Percentiles rank a stretch among this genome's conserved stretches.
Conservation (phyloP, 208 protist species). For the Trypanosoma mega region DNA sequence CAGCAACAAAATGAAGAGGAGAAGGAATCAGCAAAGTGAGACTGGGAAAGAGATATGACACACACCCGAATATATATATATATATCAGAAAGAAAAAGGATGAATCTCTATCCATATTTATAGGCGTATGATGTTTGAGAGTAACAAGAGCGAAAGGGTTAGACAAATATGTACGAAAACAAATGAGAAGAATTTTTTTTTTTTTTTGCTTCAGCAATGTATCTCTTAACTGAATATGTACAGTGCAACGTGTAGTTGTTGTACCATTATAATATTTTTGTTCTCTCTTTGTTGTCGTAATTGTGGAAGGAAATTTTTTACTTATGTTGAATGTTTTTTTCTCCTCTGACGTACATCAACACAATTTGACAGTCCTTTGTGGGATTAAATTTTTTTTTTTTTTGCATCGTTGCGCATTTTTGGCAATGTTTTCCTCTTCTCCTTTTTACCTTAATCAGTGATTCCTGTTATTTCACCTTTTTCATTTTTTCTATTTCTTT, state of each 20-base stretch:
- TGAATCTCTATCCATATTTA: not conserved
- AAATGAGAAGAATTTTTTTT: slow-evolving; percentile 6
- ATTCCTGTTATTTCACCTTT: slow-evolving; percentile 10
- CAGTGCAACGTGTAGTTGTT: too few relatives aligned
- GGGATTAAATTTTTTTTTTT: slow-evolving; percentile 1
- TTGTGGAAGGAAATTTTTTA: too few relatives aligned
- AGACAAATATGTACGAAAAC: slow-evolving; percentile 4
- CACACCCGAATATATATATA: not conserved
- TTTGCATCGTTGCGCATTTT: slow-evolving; percentile 12
- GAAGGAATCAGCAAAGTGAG: not conserved
- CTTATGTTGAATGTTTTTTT: too few relatives aligned
- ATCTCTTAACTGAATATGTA: too few relatives aligned
- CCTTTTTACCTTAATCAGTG: slow-evolving; percentile 10
- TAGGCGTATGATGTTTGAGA: not conserved
- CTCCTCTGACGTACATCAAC: too few relatives aligned
- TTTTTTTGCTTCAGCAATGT: slow-evolving; percentile 15
- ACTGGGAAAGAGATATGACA: not conserved
- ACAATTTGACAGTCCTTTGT: too few relatives aligned
- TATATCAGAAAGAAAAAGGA: too few relatives aligned
- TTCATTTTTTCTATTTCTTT: too few relatives aligned
- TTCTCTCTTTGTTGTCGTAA: too few relatives aligned
- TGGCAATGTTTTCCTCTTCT: slow-evolving; percentile 9
- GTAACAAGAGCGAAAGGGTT: too few relatives aligned
- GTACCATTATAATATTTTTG: too few relatives aligned
- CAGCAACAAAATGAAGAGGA: slow-evolving; percentile 1